These are phyloP conservation scores for Flaveria brownii DNA, from an alignment of 129 eudicot species.

Conservation along the genomic window DNA sequence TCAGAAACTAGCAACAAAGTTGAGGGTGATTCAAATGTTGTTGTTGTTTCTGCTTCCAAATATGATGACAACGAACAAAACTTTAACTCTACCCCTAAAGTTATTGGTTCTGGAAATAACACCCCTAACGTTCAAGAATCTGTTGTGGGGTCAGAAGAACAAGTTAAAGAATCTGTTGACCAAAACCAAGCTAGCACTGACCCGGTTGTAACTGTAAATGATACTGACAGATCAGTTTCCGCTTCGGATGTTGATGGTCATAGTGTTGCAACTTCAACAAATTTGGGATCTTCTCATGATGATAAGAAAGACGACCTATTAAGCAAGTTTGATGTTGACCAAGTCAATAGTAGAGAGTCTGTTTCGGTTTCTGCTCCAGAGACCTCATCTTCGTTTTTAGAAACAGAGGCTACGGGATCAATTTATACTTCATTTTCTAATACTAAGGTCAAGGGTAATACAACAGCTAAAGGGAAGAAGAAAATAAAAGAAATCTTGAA, in stretches of 20 bases:
- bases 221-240: conserved; percentile 20
- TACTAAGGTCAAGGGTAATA: conserved; percentile 41
- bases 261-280: conserved; percentile 21
- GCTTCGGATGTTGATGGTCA: conserved; percentile 9
- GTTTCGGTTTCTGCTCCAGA: conserved; percentile 39
- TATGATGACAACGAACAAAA: conserved; percentile 20
- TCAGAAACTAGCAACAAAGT: conserved; percentile 31
- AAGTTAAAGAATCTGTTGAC: conserved; percentile 33
- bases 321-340: conserved; percentile 40
- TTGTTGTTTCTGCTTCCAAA: conserved; percentile 17
- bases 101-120: conserved; percentile 19
- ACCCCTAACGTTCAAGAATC: conserved; percentile 21
- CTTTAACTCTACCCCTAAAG: background rate
- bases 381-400: conserved; percentile 28
- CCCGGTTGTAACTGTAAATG: conserved; percentile 28
- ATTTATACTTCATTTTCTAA: conserved; percentile 32
- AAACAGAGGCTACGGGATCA: conserved; percentile 41
- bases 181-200: conserved; percentile 28
- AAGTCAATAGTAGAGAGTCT: conserved; percentile 29
- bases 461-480: conserved; percentile 47
- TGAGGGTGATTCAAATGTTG: conserved; percentile 1
- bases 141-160: conserved; percentile 35
- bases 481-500: conserved; percentile 58
- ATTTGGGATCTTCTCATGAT: conserved; percentile 28
- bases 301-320: conserved; percentile 23